Base-by-base conservation (phyloP, 495 filamentous ascomycete species). In the Penicillium pulvis region DNA sequence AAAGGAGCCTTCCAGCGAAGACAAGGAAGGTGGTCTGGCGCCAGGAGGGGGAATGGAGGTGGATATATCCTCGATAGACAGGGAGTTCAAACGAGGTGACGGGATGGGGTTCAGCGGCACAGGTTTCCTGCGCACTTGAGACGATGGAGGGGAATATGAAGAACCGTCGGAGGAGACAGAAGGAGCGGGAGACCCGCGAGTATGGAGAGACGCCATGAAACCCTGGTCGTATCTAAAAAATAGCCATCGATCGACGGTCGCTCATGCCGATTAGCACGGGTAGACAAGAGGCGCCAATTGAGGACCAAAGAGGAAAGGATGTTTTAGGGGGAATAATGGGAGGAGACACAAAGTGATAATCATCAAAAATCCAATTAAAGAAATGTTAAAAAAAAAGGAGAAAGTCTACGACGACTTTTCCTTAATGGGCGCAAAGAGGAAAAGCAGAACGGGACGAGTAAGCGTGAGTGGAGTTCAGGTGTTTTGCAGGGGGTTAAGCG, bases 81-180 rank as follows among this genome's bases (percentile, higher is more conserved):
- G 44, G 59, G 69, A 70, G 59, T 57, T 57, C 42, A 60, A 64
- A 64, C 58, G 59, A 36, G 66, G 59, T 24, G 31, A 72, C 56
- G 67, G 68, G 55, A 67, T 64, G 49, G 66, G 70, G 70, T 73
- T 57, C 57, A 67, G 58, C 54, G 74, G 75, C 20, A 79, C 53
- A 52, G 76, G 71, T 60, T 78, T 77, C 61, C 75, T 70, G 62
- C 67, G 72, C 52, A 76, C 58, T 51, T 66, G 63, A 53, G 69
- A 56, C 16, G 48, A 56, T 52, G 45, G 56, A 44, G 56, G 63
- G 62, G 66, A 58, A 57, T 36, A 19, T 57, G 58, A 62, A 41
- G 39, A 41, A 41, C 39, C 39, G 39, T 41, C 39, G 60, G 51
- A 56, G 58, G 55, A 50, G 33, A 53, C 23, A 52, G 59, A 65